Base-by-base conservation (phyloP, 2,329 filamentous ascomycete genomes). In the Epichloe gansuensis region DNA sequence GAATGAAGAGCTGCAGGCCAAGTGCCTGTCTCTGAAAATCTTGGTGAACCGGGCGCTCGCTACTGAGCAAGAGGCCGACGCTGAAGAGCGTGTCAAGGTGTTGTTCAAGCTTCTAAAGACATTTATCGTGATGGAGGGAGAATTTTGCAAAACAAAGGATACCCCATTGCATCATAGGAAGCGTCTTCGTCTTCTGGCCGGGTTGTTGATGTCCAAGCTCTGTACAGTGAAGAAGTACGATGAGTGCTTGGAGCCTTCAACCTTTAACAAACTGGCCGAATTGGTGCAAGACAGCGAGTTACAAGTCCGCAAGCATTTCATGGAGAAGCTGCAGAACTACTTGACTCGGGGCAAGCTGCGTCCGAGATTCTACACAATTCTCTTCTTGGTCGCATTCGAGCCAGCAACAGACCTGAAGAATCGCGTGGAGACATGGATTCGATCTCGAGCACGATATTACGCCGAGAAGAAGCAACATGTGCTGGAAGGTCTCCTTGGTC, bases 301-400 rank as follows among this genome's bases (percentile, higher is more conserved):
- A 2, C 77, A 85, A 57, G 89, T 97, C 31, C 85, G 93, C 37
- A 79, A 77, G 46, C 80, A 79, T 2, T 97, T 98, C 61, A 77
- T 93, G 51, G 82, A 83, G 61, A 90, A 91, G 60, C 73, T 98
- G 42, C 93, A 95, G 69, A 96, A 95, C 69, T 91, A 95, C 62
- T 79, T 97, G 4, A 86, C 86, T 9, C 80, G 85, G 51, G 79
- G 78, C 52, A 82, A 77, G 59, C 75, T 95, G 2, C 77, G 81
- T 1, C 73, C 77, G 12, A 83, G 91, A 9, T 98, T 94, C 75
- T 93, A 95, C 67, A 86, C 88, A 0, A 84, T 95, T 42, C 76
- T 95, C 5, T 97, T 96, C 71, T 72, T 97, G 44, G 85, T 90
- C 35, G 91, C 93, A 1, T 96, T 93, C 65, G 93, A 98, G 69